Percentiles rank a stretch among this genome's conserved stretches.
phyloP scores from a whole-genome alignment of 1,284 basidiomycete species.

The Athelia sp. region DNA sequence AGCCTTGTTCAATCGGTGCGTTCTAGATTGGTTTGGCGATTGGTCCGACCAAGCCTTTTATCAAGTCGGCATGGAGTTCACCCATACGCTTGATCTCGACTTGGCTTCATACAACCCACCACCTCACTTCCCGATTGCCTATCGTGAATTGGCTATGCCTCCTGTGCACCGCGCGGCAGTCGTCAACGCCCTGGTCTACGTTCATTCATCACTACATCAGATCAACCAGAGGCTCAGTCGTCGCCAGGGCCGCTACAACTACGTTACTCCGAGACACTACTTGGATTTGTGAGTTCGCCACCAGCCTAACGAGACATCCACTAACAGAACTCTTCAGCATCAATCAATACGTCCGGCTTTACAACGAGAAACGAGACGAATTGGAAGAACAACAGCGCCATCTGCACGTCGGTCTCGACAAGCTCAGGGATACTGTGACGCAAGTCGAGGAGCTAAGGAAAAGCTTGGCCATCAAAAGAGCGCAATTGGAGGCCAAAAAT shows the following conservation, averaged over 20 bases:
- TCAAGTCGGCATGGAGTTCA: slow-evolving; percentile 96
- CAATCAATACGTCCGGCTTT: slow-evolving; percentile 95
- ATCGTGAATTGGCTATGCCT: slow-evolving; percentile 76
- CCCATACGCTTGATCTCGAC: slow-evolving; percentile 87
- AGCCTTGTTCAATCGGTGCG: slow-evolving; percentile 96
- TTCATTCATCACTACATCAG: slow-evolving; percentile 87
- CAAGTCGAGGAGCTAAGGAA: slow-evolving; percentile 96
- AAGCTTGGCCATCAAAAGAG: slow-evolving; percentile 91
- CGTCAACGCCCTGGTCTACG: slow-evolving; percentile 90
- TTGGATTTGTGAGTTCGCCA: slow-evolving; percentile 84
- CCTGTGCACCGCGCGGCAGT: slow-evolving; percentile 85
- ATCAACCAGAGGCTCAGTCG: slow-evolving; percentile 89
- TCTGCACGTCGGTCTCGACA: slow-evolving; percentile 97
- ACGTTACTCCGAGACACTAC: slow-evolving; percentile 98
- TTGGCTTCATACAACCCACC: slow-evolving; percentile 76
- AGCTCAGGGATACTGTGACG: slow-evolving; percentile 91
- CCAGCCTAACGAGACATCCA: slow-evolving; percentile 8
- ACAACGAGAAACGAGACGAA: slow-evolving; percentile 97
- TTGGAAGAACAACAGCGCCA: slow-evolving; percentile 99
- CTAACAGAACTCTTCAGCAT: slow-evolving; percentile 52
- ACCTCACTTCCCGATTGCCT: slow-evolving; percentile 81
- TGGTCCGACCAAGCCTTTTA: slow-evolving; percentile 98
- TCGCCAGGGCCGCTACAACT: slow-evolving; percentile 90
- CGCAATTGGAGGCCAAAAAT: slow-evolving; percentile 91
- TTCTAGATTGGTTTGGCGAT: slow-evolving; percentile 97